Percentiles rank a stretch among this genome's conserved stretches.
Conservation (phyloP, 179 eudicot species). For the Corrigiola litoralis region DNA sequence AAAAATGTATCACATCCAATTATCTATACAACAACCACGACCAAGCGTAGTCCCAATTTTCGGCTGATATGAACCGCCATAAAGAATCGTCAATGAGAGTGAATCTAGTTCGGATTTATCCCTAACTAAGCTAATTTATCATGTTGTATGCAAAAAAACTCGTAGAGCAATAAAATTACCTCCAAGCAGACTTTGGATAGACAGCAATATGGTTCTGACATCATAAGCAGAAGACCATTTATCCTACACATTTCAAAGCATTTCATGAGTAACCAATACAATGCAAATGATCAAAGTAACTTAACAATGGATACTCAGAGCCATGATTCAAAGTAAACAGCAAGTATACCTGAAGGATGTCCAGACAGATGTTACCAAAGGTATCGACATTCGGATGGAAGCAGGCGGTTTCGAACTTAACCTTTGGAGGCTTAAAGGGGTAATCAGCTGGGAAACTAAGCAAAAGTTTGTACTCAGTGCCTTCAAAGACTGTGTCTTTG, state of each 20-base stretch:
- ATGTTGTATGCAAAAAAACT: no score
- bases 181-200: conserved; percentile 95
- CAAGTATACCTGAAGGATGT: conserved; percentile 75
- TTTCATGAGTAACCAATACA: neutral
- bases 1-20: no score
- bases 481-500: conserved; percentile 96
- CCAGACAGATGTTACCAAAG: conserved; percentile 82
- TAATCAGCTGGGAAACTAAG: conserved; percentile 77
- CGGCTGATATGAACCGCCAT: no score
- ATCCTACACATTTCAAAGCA: conserved; percentile 35
- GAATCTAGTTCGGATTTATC: no score
- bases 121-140: no score
- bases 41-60: no score
- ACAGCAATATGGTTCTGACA: conserved; percentile 80
- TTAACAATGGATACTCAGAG: no score
- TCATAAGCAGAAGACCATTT: conserved; percentile 99
- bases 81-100: no score
- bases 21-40: no score
- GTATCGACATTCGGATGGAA: conserved; percentile 91
- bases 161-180: conserved; percentile 38
- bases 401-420: conserved; percentile 80
- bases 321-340: no score
- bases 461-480: conserved; percentile 77
- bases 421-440: conserved; percentile 91
- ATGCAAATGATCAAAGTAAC: no score